Base-by-base conservation (phyloP, 805 yeast genomes). In the Priceomyces melissophilus region DNA sequence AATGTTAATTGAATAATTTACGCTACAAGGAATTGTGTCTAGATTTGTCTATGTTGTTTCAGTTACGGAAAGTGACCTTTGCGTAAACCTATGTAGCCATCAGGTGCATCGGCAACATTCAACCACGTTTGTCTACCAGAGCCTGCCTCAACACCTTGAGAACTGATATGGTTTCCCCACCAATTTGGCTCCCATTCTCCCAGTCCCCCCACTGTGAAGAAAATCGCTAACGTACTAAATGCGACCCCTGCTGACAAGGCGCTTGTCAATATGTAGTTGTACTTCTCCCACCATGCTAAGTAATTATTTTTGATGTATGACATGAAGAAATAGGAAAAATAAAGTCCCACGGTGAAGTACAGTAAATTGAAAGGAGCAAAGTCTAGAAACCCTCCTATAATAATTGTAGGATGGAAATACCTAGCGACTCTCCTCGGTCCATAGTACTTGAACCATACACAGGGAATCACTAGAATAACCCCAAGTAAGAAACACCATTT, bases 221-320 rank as follows among this genome's bases (percentile, higher is more conserved):
- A 82, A 30, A 81, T 74, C 41, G 82, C 60, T 38, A 83, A 62
- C 2, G 83, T 75, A 43, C 81, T 66, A 46, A 81, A 70, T 2
- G 85, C 86, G 13, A 79, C 75, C n/a, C 85, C 87, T 1, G 84
- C 78, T 7, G 73, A 61, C 20, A 81, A 60, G 1, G 78, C 84
- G 38, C 82, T 74, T 16, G 81, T 67, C 38, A 82, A 58, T 15
- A 82, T 70, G 54, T 81, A 82, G 56, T 82, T 82, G 58, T 84
- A 84, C 58, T 82, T 83, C 31, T 82, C 81, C 89, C 85, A 83
- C 85, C 84, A 75, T 15, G 68, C 57, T 35, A 71, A 54, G 56
- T 75, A 75, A 49, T 68, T 63, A 44, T 67, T 62, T 49, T 75
- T 72, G 50, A 80, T 61, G 51, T 69, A 68, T 60, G 71, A 79